Conservation (phyloP, 208 protist species). For the Crithidia fasciculata region DNA sequence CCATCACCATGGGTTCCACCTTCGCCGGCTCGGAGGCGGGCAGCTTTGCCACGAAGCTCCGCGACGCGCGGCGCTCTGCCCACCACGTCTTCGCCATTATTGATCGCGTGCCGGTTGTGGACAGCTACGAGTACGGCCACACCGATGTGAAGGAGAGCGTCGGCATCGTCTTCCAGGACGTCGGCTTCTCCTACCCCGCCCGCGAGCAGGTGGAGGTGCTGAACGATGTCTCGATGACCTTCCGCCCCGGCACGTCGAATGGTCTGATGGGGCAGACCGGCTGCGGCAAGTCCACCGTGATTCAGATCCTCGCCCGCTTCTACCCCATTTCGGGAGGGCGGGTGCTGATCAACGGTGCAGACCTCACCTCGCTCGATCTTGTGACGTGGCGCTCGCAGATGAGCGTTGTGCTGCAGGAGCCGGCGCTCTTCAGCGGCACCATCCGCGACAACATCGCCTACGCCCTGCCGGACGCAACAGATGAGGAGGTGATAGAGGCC, state of each 20-base stretch:
- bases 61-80: constrained; percentile 49
- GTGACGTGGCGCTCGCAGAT: constrained; percentile 64
- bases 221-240: constrained; percentile 38
- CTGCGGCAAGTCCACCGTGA: constrained; percentile 85
- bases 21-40: constrained; percentile 65
- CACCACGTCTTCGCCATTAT: constrained; percentile 77
- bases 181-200: constrained; percentile 71
- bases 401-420: constrained; percentile 84
- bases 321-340: constrained; percentile 50
- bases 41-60: constrained; percentile 65
- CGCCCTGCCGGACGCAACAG: constrained; percentile 44
- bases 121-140: constrained; percentile 50
- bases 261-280: constrained; percentile 91
- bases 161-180: constrained; percentile 49
- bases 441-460: constrained; percentile 78
- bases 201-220: constrained; percentile 62
- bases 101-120: constrained; percentile 71
- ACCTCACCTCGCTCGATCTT: constrained; percentile 41
- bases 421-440: constrained; percentile 78
- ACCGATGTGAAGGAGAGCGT: constrained; percentile 46
- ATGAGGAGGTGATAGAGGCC: constrained; percentile 50
- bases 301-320: constrained; percentile 74
- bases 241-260: constrained; percentile 53
- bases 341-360: constrained; percentile 52
- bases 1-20: constrained; percentile 68